Evolutionary conservation across 768 basidiomycete genomes (phyloP).

Genomic region (Calvatia gigantea): DNA sequence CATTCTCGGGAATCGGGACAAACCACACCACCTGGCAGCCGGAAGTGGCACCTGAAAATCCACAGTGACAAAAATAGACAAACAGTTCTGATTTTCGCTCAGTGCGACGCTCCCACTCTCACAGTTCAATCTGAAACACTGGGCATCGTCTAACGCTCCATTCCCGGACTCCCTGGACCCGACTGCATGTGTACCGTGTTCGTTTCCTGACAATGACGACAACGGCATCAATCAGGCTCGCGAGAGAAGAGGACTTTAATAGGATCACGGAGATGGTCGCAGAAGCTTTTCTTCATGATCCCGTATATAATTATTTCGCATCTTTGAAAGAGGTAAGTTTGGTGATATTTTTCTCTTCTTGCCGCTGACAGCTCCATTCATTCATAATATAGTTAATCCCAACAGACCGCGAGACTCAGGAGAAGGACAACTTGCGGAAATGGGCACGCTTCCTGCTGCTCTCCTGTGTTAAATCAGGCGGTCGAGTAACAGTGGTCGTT

Average conservation of each 20-base stretch:
- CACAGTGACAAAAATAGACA: too few species aligned
- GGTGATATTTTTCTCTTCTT: neutral
- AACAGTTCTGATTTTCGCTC: too few species aligned
- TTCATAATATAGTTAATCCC: constrained; percentile 16
- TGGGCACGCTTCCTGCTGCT: constrained; percentile 20
- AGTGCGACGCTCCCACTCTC: too few species aligned
- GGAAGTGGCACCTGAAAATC: too few species aligned
- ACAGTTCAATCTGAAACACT: neutral
- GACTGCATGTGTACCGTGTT: too few species aligned
- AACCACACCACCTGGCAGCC: too few species aligned
- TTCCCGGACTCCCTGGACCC: too few species aligned
- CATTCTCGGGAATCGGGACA: too few species aligned
- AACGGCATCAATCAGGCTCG: constrained; percentile 15
- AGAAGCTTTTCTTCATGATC: constrained; percentile 25
- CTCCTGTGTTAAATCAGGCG: constrained; percentile 18
- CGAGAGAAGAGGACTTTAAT: constrained; percentile 21
- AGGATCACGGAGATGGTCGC: constrained; percentile 17
- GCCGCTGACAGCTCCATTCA: neutral
- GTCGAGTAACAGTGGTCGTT: constrained; percentile 24
- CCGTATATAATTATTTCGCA: constrained; percentile 26
- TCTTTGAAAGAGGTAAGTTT: constrained; percentile 20
- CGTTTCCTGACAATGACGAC: neutral
- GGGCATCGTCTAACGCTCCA: neutral
- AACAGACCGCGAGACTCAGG: constrained; percentile 13
- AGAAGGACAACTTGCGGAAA: constrained; percentile 11